Evolutionary conservation across 1,284 basidiomycete genomes (phyloP).

Genomic region (Heliocybe sulcata): DNA sequence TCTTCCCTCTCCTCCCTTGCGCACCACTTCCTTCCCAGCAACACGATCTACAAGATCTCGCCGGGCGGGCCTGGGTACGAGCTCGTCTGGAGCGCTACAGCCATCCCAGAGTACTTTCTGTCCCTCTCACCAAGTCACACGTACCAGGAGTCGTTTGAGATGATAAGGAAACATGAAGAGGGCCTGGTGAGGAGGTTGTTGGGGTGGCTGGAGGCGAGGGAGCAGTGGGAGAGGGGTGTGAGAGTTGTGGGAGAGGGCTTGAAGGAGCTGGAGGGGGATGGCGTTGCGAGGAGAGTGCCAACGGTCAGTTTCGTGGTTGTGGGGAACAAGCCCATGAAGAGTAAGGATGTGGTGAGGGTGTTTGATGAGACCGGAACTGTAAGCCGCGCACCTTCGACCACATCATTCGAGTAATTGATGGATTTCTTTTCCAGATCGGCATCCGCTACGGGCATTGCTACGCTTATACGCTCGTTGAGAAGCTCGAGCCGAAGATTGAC

Average conservation of each 20-base stretch:
- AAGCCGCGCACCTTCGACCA: too few relatives aligned
- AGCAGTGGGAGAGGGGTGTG: conserved; percentile 43
- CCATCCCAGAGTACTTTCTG: conserved; percentile 57
- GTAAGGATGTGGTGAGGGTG: conserved; percentile 54
- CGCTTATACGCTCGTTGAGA: conserved; percentile 57
- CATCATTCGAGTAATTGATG: neutral
- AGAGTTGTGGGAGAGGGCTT: conserved; percentile 57
- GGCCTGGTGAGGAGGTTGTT: conserved; percentile 33
- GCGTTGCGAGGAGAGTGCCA: conserved; percentile 41
- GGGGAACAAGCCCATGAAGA: conserved; percentile 47
- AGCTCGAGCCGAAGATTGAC: conserved; percentile 47
- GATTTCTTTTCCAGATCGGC: conserved; percentile 42
- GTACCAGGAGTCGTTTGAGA: conserved; percentile 18
- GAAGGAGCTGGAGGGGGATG: conserved; percentile 17
- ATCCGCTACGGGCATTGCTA: conserved; percentile 79
- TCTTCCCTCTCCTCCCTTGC: conserved; percentile 48
- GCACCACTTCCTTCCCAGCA: conserved; percentile 65
- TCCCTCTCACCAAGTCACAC: conserved; percentile 36
- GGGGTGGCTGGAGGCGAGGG: conserved; percentile 28
- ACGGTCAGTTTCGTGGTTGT: conserved; percentile 69
- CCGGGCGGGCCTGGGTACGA: conserved; percentile 73
- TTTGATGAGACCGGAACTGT: conserved; percentile 59
- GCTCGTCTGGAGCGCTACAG: conserved; percentile 51
- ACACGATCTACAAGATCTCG: conserved; percentile 56
- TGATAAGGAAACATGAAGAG: conserved; percentile 42